A percentile compares a stretch with the other conserved stretches of the same genome.
These are phyloP conservation scores for Colletotrichum ledebouriae DNA, from an alignment of 2,329 filamentous ascomycete species.

Conservation along the genomic window DNA sequence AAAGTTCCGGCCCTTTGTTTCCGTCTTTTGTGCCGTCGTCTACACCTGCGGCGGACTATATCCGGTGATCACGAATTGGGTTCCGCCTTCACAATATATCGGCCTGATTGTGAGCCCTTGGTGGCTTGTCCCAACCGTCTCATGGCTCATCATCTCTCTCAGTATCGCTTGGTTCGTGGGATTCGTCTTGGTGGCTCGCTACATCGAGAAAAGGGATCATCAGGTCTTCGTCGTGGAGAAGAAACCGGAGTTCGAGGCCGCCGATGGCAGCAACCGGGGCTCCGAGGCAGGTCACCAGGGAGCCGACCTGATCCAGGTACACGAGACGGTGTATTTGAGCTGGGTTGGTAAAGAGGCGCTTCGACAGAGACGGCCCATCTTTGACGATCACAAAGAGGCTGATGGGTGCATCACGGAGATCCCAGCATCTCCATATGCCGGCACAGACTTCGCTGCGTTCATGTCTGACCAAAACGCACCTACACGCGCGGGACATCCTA, in stretches of 20 bases:
- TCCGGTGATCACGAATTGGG: slow-evolving; percentile 52
- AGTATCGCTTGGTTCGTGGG: slow-evolving; percentile 52
- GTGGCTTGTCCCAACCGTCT: slow-evolving; percentile 51
- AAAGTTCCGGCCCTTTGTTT: slow-evolving; percentile 49
- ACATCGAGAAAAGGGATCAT: slow-evolving; percentile 48
- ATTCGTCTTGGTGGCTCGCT: slow-evolving; percentile 50
- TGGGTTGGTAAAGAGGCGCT: slow-evolving; percentile 51
- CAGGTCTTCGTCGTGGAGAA: slow-evolving; percentile 53
- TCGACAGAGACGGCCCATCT: slow-evolving; percentile 24
- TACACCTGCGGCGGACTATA: slow-evolving; percentile 51
- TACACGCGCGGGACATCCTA: not conserved
- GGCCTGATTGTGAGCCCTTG: slow-evolving; percentile 42
- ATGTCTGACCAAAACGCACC: slow-evolving; percentile 19
- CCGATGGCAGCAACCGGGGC: slow-evolving; percentile 39
- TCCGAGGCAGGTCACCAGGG: slow-evolving; percentile 17
- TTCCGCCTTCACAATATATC: slow-evolving; percentile 44
- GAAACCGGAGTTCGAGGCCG: slow-evolving; percentile 52
- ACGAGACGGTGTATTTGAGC: slow-evolving; percentile 54
- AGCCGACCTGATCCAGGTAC: slow-evolving; percentile 50
- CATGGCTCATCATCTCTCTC: slow-evolving; percentile 49
- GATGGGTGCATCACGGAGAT: slow-evolving; percentile 18
- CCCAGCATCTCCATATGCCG: slow-evolving; percentile 33
- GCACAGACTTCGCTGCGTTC: slow-evolving; percentile 38
- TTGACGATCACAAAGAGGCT: slow-evolving; percentile 27
- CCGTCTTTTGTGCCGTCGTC: slow-evolving; percentile 49